These are phyloP conservation scores for Nephelium lappaceum DNA, from an alignment of 345 rosid genomes.

Conservation along the genomic window DNA sequence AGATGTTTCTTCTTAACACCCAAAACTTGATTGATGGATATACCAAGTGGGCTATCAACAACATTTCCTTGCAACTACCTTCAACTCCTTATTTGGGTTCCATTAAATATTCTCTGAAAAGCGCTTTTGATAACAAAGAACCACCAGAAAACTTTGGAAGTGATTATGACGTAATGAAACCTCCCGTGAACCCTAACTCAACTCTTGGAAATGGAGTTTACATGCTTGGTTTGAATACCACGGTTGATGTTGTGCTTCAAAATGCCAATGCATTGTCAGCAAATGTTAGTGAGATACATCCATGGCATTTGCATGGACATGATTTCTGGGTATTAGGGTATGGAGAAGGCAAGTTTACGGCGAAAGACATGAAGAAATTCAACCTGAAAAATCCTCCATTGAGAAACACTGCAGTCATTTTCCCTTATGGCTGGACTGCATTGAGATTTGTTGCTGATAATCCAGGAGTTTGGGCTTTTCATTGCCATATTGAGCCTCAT, in stretches of 20 bases:
- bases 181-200: constrained; percentile 50
- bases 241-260: constrained; percentile 80
- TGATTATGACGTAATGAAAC: constrained; percentile 54
- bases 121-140: constrained; percentile 36
- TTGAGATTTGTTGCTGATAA: constrained; percentile 73
- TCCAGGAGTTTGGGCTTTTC: constrained; percentile 94
- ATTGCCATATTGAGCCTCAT: constrained; percentile 92
- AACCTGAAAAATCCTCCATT: constrained; percentile 72
- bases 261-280: constrained; percentile 53
- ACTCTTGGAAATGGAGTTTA: constrained; percentile 58
- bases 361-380: constrained; percentile 39
- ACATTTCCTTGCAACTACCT: constrained; percentile 61
- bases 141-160: constrained; percentile 52
- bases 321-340: constrained; percentile 85
- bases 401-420: constrained; percentile 64
- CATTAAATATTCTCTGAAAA: constrained; percentile 44
- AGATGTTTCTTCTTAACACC: constrained; percentile 67
- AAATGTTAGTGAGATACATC: constrained; percentile 67
- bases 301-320: constrained; percentile 93
- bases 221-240: constrained; percentile 37
- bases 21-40: constrained; percentile 60
- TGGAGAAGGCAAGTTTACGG: constrained; percentile 65
- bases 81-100: constrained; percentile 81
- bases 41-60: constrained; percentile 75
- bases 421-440: constrained; percentile 94